Evolutionary conservation across 805 yeast genomes (phyloP).

Genomic region (Tetrapisispora taiwanensis): DNA sequence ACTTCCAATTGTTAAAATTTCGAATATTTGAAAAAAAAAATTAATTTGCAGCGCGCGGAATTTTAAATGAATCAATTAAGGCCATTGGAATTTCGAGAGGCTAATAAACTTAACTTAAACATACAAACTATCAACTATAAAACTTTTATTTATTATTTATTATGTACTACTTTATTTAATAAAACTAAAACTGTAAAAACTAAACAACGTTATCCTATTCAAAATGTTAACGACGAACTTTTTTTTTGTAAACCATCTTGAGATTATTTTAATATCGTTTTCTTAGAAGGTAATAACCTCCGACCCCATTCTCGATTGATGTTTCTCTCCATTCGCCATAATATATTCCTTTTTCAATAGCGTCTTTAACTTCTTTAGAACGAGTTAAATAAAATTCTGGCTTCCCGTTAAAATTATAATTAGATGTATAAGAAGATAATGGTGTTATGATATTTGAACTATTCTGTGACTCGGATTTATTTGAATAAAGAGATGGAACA

Average conservation of each 20-base stretch:
- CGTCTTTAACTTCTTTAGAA: slow-evolving; percentile 30
- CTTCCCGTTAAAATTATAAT: slow-evolving; percentile 7
- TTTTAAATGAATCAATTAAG: too few species aligned
- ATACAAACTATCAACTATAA: too few species aligned
- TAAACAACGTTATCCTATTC: neutral
- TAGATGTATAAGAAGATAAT: neutral
- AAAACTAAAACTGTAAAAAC: neutral
- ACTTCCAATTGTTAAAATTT: too few species aligned
- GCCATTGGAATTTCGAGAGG: too few species aligned
- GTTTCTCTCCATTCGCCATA: slow-evolving; percentile 31
- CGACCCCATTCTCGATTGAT: slow-evolving; percentile 25
- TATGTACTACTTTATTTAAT: too few species aligned
- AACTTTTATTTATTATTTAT: too few species aligned
- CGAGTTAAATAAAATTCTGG: slow-evolving; percentile 28
- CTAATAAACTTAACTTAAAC: too few species aligned
- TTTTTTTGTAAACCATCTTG: neutral
- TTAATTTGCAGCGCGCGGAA: too few species aligned
- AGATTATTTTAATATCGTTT: slow-evolving; percentile 2
- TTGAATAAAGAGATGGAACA: neutral
- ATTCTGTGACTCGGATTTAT: neutral
- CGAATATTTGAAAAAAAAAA: too few species aligned
- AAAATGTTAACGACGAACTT: neutral
- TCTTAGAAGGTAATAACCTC: slow-evolving; percentile 26
- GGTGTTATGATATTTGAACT: neutral
- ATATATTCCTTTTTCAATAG: slow-evolving; percentile 28